Base-by-base conservation (phyloP, 495 filamentous ascomycete species). In the Hypoxylon perforatum region DNA sequence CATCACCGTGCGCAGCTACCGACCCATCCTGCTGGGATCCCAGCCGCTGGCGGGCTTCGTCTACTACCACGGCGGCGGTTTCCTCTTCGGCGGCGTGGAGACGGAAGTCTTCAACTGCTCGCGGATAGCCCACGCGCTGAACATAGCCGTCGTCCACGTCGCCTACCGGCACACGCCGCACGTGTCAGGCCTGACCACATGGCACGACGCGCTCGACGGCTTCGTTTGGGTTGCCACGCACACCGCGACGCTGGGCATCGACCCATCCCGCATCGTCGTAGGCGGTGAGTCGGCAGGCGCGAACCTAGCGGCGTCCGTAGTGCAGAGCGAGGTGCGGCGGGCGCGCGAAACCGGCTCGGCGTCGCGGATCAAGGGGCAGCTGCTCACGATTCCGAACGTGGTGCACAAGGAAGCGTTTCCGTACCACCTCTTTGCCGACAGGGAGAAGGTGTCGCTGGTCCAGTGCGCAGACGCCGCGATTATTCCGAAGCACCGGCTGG, bases 1-100 rank as follows among this genome's bases (percentile, higher is more conserved):
- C 14, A 64, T 84, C n/a, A 74, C 79, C 57, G 73, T 76, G 15
- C 78, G 82, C 30, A 80, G 58, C 30, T 84, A 85, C 61, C 80
- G 78, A 6, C 78, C 81, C 4, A 52, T 64, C 25, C 17, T 49
- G 52, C 11, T 70, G 5, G 61, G 52, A 30, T 25, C 57, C 4
- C 47, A 57, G 42, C 66, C 67, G 52, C 52, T 83, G 7, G 82
- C 83, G 0, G 70, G 80, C 15, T 82, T 81, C 50, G 60, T 85
- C 30, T 77, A 84, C 62, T 73, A 81, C 35, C 83, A 86, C 65
- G 83, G 83, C 9, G 83, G 84, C 11, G 84, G 83, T 1, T 84
- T 78, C 36, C 52, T 84, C n/a, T 76, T 80, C 25, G 83, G 83
- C 22, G 77, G 72, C 0, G 67, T 83, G 5, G 55, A 70, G 15